Conservation (phyloP, 2,329 filamentous ascomycete genomes). For the Apiospora sp. region DNA sequence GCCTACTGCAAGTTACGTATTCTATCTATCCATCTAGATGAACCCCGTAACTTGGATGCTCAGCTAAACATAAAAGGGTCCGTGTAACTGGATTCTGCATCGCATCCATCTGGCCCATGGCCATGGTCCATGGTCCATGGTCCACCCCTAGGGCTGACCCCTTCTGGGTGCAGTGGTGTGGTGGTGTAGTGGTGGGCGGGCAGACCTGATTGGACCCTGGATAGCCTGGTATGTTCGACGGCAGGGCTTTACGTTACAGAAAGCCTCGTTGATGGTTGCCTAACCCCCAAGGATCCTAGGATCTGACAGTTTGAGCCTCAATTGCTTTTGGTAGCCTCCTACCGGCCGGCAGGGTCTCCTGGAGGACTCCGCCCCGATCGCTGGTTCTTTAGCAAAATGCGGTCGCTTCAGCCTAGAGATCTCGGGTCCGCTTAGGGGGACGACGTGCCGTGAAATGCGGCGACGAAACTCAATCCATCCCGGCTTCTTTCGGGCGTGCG, state of each 20-base stretch:
- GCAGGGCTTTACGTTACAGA: constrained; percentile 21
- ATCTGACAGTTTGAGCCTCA: constrained; percentile 4
- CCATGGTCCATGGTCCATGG: background rate
- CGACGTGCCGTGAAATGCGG: constrained; percentile 3
- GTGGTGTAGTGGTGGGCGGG: constrained; percentile 13
- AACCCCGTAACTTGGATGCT: background rate
- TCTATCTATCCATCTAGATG: background rate
- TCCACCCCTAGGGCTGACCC: constrained; percentile 17
- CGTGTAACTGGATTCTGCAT: constrained; percentile 8
- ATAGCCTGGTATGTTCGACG: constrained; percentile 21
- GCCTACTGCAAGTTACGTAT: background rate
- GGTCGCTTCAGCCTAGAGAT: background rate
- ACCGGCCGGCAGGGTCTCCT: background rate
- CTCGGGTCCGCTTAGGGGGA: background rate
- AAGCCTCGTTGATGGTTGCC: constrained; percentile 18
- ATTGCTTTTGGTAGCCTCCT: background rate
- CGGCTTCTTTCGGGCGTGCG: background rate
- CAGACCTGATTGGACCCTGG: constrained; percentile 13
- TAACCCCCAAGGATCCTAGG: constrained; percentile 2
- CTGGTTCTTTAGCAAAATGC: background rate
- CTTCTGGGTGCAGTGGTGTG: background rate
- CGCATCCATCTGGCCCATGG: background rate
- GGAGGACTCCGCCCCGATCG: background rate
- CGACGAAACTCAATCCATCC: background rate
- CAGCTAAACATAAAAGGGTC: background rate